Evolutionary conservation across 768 basidiomycete species (phyloP).

Genomic region (Sporobolomyces pararoseus): DNA sequence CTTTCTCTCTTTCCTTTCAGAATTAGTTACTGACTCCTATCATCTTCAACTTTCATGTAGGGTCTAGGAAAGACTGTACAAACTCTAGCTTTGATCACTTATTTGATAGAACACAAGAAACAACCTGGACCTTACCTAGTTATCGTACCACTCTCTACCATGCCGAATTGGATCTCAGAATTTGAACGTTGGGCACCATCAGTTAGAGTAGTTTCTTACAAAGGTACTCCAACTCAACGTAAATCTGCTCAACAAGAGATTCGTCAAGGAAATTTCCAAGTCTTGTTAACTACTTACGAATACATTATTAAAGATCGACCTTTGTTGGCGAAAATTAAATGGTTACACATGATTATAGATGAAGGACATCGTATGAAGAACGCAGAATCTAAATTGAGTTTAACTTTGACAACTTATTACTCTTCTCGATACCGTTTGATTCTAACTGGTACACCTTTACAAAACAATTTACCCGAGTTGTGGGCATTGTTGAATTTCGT

Average conservation of each 20-base stretch:
- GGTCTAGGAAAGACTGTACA: slow-evolving; percentile 71
- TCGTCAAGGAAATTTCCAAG: slow-evolving; percentile 43
- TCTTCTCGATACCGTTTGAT: slow-evolving; percentile 81
- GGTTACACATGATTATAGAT: slow-evolving; percentile 93
- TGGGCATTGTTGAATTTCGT: slow-evolving; percentile 97
- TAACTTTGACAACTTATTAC: slow-evolving; percentile 67
- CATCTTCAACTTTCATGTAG: slow-evolving; percentile 11
- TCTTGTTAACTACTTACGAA: slow-evolving; percentile 67
- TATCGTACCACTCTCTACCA: slow-evolving; percentile 88
- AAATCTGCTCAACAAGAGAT: slow-evolving; percentile 61
- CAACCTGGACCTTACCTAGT: slow-evolving; percentile 78
- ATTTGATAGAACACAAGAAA: slow-evolving; percentile 64
- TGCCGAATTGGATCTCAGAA: slow-evolving; percentile 51
- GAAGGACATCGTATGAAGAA: slow-evolving; percentile 96
- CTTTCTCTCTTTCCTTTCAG: too few relatives aligned
- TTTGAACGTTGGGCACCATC: slow-evolving; percentile 53
- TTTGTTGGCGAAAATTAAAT: slow-evolving; percentile 48
- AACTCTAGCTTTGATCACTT: slow-evolving; percentile 89
- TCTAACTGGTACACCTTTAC: slow-evolving; percentile 90
- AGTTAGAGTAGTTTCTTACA: slow-evolving; percentile 82
- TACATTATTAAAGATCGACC: slow-evolving; percentile 47
- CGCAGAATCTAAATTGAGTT: slow-evolving; percentile 65
- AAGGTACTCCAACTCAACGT: slow-evolving; percentile 78
- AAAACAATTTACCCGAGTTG: slow-evolving; percentile 92
- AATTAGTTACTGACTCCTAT: too few relatives aligned